Evolutionary conservation across 2,329 filamentous ascomycete species (phyloP), one percentile per base, ranked within the genome.

Genomic region (Pseudophaeomoniella oleicola): DNA sequence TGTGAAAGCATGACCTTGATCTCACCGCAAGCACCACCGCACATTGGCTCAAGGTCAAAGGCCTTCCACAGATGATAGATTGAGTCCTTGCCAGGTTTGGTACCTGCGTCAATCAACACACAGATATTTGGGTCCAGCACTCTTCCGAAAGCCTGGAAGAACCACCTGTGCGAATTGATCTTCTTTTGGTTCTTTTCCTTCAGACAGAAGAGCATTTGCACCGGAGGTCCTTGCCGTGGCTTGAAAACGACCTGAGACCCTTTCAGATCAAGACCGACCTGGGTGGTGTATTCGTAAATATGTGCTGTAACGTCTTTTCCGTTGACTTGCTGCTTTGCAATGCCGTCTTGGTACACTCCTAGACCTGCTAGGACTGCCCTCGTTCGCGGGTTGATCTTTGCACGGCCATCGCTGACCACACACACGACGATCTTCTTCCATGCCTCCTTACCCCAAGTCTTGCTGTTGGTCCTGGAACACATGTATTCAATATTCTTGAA

Each of bases 111-210:
- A 45, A 98, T 75, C 36, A 98, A 71, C 9, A 96, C 88, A 53
- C 90, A 96, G 48, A 98, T 93, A 51, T 96, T 96, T 29, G 90
- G 90, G 44, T 96, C 81, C 32, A 98, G 63, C 3, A 96, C 82
- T 15, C 78, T 75, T 19, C 90, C 90, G 56, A 98, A 98, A 0
- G 88, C 90, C 48, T 92, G 81, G 70, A 98, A 98, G 65, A 98
- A 96, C 90, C 90, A 98, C 56, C 90, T 71, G 58, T 98, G 90
- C 0, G 90, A 96, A 57, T 98, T 98, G 72, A 98, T 98, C 70
- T 98, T 98, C 69, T 98, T 98, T 64, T 94, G 87, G 56, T 98
- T 98, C 73, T 94, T 96, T 56, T 98, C 90, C 66, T 98, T 98
- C 42, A 98, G 61, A 57, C 90, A 98, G 67, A 98, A 98, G 3